These are phyloP conservation scores for Cutaneotrichosporon dermatis DNA, from an alignment of 1,284 basidiomycete species.

Conservation along the genomic window DNA sequence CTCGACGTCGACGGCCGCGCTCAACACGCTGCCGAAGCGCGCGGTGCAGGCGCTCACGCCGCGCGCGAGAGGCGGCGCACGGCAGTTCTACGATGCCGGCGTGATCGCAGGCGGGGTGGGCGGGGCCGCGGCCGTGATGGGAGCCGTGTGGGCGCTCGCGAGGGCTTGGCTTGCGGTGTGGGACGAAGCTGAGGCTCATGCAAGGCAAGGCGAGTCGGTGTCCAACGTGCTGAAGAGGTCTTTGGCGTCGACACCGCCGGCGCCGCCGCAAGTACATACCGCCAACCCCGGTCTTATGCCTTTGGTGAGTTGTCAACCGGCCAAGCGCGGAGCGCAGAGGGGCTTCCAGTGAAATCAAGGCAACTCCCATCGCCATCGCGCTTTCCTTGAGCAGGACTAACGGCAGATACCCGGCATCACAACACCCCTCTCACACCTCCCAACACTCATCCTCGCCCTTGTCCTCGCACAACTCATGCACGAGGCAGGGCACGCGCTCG, in stretches of 20 bases:
- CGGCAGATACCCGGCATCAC: slow-evolving; percentile 46
- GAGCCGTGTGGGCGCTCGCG: slow-evolving; percentile 26
- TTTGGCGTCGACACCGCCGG: background rate
- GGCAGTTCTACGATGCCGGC: slow-evolving; percentile 26
- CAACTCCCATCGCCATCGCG: too few species aligned
- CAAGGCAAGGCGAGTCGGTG: slow-evolving; percentile 4
- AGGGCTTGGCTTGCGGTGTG: slow-evolving; percentile 33
- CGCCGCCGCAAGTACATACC: background rate
- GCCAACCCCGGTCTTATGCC: slow-evolving; percentile 29
- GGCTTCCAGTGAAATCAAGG: too few species aligned
- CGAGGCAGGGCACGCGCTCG: slow-evolving; percentile 43
- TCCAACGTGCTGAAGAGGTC: slow-evolving; percentile 7
- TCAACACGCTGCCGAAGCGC: slow-evolving; percentile 25
- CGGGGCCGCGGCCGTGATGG: slow-evolving; percentile 11
- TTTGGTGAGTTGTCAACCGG: slow-evolving; percentile 21
- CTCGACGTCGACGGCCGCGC: slow-evolving; percentile 23
- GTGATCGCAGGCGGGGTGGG: slow-evolving; percentile 9
- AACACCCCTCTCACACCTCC: slow-evolving; percentile 39
- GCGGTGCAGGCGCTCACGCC: background rate
- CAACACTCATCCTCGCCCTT: slow-evolving; percentile 39
- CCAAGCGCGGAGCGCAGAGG: background rate
- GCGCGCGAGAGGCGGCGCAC: background rate
- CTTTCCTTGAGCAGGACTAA: background rate
- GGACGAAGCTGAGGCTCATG: slow-evolving; percentile 29
- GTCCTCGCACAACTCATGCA: slow-evolving; percentile 43